These are phyloP conservation scores for Xylaria castorea DNA, from an alignment of 495 filamentous ascomycete genomes.

Conservation along the genomic window DNA sequence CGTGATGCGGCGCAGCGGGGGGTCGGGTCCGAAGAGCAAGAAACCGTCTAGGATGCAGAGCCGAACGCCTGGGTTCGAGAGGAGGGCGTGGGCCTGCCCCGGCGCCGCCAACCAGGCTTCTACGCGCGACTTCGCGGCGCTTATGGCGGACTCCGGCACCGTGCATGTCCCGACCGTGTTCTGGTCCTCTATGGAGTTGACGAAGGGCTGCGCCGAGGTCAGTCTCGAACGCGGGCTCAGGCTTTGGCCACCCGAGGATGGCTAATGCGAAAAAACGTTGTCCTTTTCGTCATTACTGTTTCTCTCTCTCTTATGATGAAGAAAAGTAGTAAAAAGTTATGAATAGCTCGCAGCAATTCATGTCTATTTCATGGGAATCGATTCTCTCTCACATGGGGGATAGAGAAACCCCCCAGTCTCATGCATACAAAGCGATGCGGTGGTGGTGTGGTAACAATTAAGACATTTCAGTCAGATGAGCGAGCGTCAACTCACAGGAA, in stretches of 20 bases:
- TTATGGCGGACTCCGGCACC: slow-evolving; percentile 49
- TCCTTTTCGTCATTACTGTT: slow-evolving; percentile 2
- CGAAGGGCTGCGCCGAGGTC: slow-evolving; percentile 50
- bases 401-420: not conserved
- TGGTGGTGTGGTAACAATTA: not conserved
- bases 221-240: slow-evolving; percentile 28
- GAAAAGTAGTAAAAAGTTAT: not conserved
- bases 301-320: not conserved
- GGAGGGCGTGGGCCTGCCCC: slow-evolving; percentile 38
- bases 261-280: not conserved
- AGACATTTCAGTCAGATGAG: not conserved
- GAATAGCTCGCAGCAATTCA: not conserved
- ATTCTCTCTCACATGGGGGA: not conserved
- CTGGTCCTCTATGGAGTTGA: slow-evolving; percentile 78
- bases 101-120: slow-evolving; percentile 46
- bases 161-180: slow-evolving; percentile 64
- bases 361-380: not conserved
- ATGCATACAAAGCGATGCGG: not conserved
- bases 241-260: too few species aligned
- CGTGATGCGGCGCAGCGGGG: slow-evolving; percentile 47
- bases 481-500: slow-evolving; percentile 56
- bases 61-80: slow-evolving; percentile 31
- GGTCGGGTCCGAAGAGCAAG: slow-evolving; percentile 68
- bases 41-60: slow-evolving; percentile 83
- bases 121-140: slow-evolving; percentile 47